Conservation (phyloP, 768 basidiomycete genomes). For the Suillus paluster region DNA sequence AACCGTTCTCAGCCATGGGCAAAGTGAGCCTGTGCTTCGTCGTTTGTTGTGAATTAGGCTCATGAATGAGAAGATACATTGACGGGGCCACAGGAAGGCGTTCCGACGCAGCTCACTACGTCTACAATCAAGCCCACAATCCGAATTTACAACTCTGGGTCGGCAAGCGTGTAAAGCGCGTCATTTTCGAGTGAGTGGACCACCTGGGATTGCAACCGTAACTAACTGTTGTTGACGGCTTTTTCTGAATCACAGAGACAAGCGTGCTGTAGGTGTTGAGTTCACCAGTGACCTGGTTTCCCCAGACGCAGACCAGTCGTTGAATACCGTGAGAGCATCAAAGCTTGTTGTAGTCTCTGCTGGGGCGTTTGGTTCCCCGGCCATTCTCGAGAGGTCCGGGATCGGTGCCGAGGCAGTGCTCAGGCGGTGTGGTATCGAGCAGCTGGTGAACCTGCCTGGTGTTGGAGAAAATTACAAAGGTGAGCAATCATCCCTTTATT, state of each 20-base stretch:
- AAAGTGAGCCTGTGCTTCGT: conserved; percentile 44
- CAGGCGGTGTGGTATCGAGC: conserved; percentile 48
- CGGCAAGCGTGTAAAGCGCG: conserved; percentile 49
- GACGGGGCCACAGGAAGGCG: conserved; percentile 54
- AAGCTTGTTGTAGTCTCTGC: conserved; percentile 53
- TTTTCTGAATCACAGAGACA: conserved; percentile 20
- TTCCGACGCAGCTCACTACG: conserved; percentile 57
- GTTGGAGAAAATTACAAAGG: conserved; percentile 74
- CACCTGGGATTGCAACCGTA: neutral
- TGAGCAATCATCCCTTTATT: conserved; percentile 17
- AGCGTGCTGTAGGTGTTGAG: conserved; percentile 52
- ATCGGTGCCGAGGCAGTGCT: conserved; percentile 62
- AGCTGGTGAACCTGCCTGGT: conserved; percentile 67
- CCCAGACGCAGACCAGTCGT: conserved; percentile 27
- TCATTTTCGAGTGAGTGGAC: conserved; percentile 50
- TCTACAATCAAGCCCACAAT: conserved; percentile 52
- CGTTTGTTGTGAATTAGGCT: neutral
- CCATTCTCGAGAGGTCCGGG: conserved; percentile 65
- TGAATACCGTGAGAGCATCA: conserved; percentile 39
- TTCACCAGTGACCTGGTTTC: conserved; percentile 42
- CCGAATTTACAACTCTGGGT: conserved; percentile 46
- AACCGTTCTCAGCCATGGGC: conserved; percentile 49
- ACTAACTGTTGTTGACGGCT: neutral
- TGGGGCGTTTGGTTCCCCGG: conserved; percentile 59
- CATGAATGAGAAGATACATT: conserved; percentile 49